phyloP scores from a whole-genome alignment of 208 protist genomes.

The Acanthamoeba lenticulata region DNA sequence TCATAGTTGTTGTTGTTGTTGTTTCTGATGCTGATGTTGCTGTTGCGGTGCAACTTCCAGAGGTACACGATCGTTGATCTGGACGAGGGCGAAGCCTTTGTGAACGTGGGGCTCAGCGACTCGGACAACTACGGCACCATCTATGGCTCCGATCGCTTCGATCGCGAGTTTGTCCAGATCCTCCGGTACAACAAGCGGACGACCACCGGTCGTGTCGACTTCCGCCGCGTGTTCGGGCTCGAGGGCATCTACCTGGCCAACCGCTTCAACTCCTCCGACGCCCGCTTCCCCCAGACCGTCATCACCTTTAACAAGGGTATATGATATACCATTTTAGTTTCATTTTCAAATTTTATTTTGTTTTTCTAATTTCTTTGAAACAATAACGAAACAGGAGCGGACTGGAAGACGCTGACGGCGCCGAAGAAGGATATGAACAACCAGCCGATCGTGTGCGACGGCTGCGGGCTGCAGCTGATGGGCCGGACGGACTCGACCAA shows the following conservation, averaged over 20 bases:
- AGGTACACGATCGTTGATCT: constrained; percentile 19
- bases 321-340: not conserved
- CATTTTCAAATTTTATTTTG: not conserved
- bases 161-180: not conserved
- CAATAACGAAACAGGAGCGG: not conserved
- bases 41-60: not conserved
- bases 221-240: not conserved
- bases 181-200: constrained; percentile 48
- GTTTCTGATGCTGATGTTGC: not conserved
- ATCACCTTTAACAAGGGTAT: constrained; percentile 43
- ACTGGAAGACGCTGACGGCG: not conserved
- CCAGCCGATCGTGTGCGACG: not conserved
- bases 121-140: not conserved
- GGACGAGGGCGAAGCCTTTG: not conserved
- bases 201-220: not conserved
- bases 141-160: not conserved
- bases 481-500: constrained; percentile 25
- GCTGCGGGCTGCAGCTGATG: not conserved
- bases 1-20: not conserved
- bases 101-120: not conserved
- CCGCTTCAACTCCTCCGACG: not conserved
- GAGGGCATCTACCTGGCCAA: constrained; percentile 61
- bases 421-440: not conserved
- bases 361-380: not conserved
- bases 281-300: not conserved